Base-by-base conservation (phyloP, 495 filamentous ascomycete genomes). In the Achaetomiella virescens region DNA sequence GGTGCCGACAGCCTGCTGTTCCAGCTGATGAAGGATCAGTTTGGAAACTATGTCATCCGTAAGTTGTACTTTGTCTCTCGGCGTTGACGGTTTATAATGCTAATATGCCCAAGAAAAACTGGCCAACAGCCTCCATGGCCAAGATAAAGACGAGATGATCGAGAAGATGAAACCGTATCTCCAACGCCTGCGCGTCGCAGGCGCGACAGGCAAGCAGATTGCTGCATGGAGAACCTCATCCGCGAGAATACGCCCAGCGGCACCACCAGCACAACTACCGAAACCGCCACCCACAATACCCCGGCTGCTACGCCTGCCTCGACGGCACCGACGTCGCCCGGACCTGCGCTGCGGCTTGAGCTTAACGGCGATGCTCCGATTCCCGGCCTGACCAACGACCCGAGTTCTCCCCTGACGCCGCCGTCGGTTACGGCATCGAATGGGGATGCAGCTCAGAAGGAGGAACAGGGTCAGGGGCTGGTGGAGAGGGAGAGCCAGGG, bases 31-130 rank as follows among this genome's bases (percentile, higher is more conserved):
- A 88, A 86, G 56, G 93, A 98, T 66, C 85, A 88, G 57, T 98
- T 85, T 69, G 95, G 89, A 40, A 98, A 98, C 68, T 98, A 98
- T 66, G 93, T 97, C 15, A 86, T 98, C 56, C 93, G 90, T 95
- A 84, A 81, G 92, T 84, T 18, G 33, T 27, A 48, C 2, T 6
- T 1, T 33, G 0, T 24, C 31, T 14, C 11, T n/a, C 18, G 22
- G 24, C 1, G 14, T 12, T n/a, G 11, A 1, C 12, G 6, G 6
- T 15, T 20, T 5, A 15, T 27, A 6, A 6, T 36, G 47, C 75
- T 83, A 65, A 81, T 69, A 18, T 36, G 31, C 5, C 24, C 8
- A 22, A 68, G 66, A 65, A 57, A 52, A 64, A 65, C 59, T 66
- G 22, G 77, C 95, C 45, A 82, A 79, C 7, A 79, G 85, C 49